Evolutionary conservation across 2,329 filamentous ascomycete genomes (phyloP), one percentile per base, ranked within the genome.

Genomic region (Rhynchosporium graminicola): DNA sequence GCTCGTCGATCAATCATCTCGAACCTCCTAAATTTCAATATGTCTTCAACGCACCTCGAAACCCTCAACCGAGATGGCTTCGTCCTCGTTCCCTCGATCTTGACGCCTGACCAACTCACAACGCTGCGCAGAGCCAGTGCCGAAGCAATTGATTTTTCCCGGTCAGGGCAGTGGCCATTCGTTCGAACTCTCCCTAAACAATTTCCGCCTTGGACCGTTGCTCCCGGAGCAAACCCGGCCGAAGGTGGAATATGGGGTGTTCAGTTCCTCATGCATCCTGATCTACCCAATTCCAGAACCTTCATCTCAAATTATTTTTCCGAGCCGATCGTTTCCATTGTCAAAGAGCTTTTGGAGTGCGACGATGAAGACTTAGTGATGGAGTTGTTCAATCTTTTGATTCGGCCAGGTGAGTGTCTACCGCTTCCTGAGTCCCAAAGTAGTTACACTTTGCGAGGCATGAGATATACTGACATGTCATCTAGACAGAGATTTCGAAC

Each of bases 131-230:
- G 74, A 59, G 87, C 87, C 47, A 84, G 86, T 57, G 73, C 78
- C 40, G 75, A 81, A 62, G 82, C 84, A n/a, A 85, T 86, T 26
- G 73, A 77, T 2, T 78, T 85, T 47, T 88, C 90, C 47, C 86
- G 90, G 66, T 69, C 79, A n/a, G 91, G 91, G 43, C 72, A 81
- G 65, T 97, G 92, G 92, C 90, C 90, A 3, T 83, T 89, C 76
- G 87, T 96, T 71, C 89, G 92, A 67, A 94, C 90, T 0, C 84
- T 95, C 2, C 90, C 90, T 59, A 96, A 96, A 76, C 92, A 96
- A 76, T 97, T 96, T 77, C 92, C 92, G 0, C 92, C 92, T 0
- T 96, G 92, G 92, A 80, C 80, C n/a, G 79, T 71, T n/a, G 54
- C 55, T 8, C 64, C 67, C 5, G 71, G 69, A 13, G 55, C 62